These are phyloP conservation scores for Vitis hybrid DNA, from an alignment of 177 flowering plant species.

Conservation along the genomic window DNA sequence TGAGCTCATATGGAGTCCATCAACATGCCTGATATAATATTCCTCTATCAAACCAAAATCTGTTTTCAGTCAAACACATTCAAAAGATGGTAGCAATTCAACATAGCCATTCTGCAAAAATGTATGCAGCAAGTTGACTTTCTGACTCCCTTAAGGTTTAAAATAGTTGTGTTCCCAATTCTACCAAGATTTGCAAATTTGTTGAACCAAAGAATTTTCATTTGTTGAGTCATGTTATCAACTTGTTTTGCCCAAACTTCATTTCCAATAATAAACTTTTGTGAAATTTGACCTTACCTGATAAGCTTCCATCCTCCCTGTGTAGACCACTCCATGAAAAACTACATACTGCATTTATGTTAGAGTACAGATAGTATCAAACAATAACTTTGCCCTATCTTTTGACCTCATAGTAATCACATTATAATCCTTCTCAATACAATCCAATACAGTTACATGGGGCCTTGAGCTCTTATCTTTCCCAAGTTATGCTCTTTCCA, in stretches of 20 bases:
- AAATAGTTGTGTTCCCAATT: too few species aligned
- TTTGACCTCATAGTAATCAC: constrained; percentile 38
- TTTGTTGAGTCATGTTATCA: too few species aligned
- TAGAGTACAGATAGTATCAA: constrained; percentile 42
- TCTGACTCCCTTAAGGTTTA: too few species aligned
- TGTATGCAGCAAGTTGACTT: too few species aligned
- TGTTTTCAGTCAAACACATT: too few species aligned
- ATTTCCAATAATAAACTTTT: not conserved
- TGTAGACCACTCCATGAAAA: constrained; percentile 44
- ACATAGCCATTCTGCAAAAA: too few species aligned
- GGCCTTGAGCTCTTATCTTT: constrained; percentile 28
- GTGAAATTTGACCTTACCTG: constrained; percentile 28
- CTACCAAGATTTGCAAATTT: too few species aligned
- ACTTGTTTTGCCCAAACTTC: too few species aligned
- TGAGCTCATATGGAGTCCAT: constrained; percentile 43
- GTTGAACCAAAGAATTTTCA: too few species aligned
- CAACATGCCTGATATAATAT: constrained; percentile 45
- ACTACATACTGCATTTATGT: constrained; percentile 55
- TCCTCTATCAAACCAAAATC: constrained; percentile 25
- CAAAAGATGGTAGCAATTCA: too few species aligned
- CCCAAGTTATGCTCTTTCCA: constrained; percentile 13
- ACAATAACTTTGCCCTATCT: constrained; percentile 49
- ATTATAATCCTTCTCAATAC: constrained; percentile 45
- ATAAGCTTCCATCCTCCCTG: constrained; percentile 40
- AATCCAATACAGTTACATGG: constrained; percentile 30